Evolutionary conservation across 345 rosid species (phyloP).

Genomic region (Passiflora organensis): DNA sequence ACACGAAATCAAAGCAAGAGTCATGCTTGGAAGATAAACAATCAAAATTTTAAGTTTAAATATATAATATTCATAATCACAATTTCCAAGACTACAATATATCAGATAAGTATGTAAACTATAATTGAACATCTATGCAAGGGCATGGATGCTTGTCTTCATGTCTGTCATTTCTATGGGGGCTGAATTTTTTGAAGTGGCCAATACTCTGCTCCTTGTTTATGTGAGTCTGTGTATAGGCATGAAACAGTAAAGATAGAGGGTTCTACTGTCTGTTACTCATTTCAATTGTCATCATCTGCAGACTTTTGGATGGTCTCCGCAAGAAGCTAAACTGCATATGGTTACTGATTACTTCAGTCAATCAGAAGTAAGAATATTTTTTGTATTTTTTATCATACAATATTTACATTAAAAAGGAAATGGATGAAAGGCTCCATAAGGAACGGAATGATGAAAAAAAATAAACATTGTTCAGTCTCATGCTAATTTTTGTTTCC

Average conservation of each 20-base stretch:
- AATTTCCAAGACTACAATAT: too few species aligned
- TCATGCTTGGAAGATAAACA: too few species aligned
- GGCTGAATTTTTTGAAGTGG: neutral
- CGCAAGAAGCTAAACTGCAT: conserved; percentile 88
- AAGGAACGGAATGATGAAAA: neutral
- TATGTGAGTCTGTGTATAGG: neutral
- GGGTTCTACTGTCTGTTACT: conserved; percentile 6
- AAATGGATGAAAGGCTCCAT: conserved; percentile 7
- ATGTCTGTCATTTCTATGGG: neutral
- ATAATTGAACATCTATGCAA: too few species aligned
- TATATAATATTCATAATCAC: too few species aligned
- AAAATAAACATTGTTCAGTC: neutral
- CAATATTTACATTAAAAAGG: neutral
- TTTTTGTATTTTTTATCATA: conserved; percentile 1
- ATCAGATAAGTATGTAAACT: too few species aligned
- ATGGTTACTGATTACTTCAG: conserved; percentile 90
- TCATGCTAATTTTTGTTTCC: conserved; percentile 2
- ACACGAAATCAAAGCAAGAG: too few species aligned
- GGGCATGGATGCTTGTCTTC: neutral
- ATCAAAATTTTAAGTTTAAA: too few species aligned
- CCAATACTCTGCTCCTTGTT: neutral
- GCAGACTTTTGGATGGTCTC: conserved; percentile 91
- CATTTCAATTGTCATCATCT: conserved; percentile 22
- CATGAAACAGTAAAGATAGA: neutral
- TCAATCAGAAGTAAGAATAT: conserved; percentile 63